These are phyloP conservation scores for Cladorrhinum sp. DNA, from an alignment of 2,329 filamentous ascomycete species.

Conservation along the genomic window DNA sequence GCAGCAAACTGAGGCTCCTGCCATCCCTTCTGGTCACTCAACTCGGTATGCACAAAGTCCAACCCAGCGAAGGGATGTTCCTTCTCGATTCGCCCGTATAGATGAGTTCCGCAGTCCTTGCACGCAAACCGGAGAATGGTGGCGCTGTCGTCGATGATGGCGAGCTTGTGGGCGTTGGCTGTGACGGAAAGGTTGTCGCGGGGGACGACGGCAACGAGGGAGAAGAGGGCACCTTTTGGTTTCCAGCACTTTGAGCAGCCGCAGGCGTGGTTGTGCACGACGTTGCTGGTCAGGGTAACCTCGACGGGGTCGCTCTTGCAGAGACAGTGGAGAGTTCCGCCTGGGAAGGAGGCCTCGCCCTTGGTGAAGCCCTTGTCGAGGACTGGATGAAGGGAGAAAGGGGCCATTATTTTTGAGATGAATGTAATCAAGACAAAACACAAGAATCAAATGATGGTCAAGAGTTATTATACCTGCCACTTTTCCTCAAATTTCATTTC, in stretches of 20 bases:
- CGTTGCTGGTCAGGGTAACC: constrained; percentile 55
- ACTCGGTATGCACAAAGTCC: constrained; percentile 66
- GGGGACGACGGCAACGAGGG: constrained; percentile 60
- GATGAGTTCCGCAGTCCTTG: constrained; percentile 56
- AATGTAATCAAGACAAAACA: neutral
- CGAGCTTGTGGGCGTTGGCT: constrained; percentile 56
- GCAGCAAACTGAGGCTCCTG: constrained; percentile 69
- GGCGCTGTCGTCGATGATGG: constrained; percentile 53
- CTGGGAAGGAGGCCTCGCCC: constrained; percentile 51
- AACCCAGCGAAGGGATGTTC: constrained; percentile 66
- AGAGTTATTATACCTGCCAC: too few species aligned
- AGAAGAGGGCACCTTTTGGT: constrained; percentile 60
- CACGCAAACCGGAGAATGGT: constrained; percentile 61
- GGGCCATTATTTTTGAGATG: constrained; percentile 29
- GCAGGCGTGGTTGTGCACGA: constrained; percentile 68
- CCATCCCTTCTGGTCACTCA: constrained; percentile 61
- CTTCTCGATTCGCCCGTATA: constrained; percentile 63
- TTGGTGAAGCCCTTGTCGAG: constrained; percentile 61
- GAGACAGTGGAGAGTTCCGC: constrained; percentile 61
- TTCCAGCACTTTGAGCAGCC: constrained; percentile 74
- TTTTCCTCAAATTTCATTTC: too few species aligned
- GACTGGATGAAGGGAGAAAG: constrained; percentile 54
- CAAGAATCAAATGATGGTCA: too few species aligned
- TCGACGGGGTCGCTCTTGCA: constrained; percentile 55
- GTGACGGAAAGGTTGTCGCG: constrained; percentile 53